Evolutionary conservation across 495 filamentous ascomycete genomes (phyloP), one percentile per base, ranked within the genome.

Genomic region (Halenospora varia): DNA sequence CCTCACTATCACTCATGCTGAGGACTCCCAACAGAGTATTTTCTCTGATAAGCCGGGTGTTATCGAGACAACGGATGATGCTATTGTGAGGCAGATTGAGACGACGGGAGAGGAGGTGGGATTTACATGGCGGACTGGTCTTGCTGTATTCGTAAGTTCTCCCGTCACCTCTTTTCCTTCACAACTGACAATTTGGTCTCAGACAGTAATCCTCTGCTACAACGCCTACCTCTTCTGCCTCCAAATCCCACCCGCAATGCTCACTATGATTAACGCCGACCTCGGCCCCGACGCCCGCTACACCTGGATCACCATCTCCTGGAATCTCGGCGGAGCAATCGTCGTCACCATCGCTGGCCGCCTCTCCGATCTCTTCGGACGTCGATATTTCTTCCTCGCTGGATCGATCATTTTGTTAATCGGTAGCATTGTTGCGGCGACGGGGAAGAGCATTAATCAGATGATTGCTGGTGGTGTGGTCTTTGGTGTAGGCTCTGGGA

Each of bases 381-480:
- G n/a, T n/a, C n/a, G n/a, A n/a, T n/a, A n/a, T n/a, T n/a, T n/a
- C n/a, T n/a, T n/a, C n/a, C n/a, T n/a, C n/a, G n/a, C n/a, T n/a
- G n/a, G n/a, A n/a, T n/a, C n/a, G n/a, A n/a, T n/a, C n/a, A n/a
- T n/a, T n/a, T n/a, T n/a, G n/a, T n/a, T n/a, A n/a, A n/a, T n/a
- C n/a, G n/a, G n/a, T n/a, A n/a, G n/a, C n/a, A n/a, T n/a, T n/a
- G 61, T 75, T 41, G 62, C 67, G 57, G 66, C 69, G 2, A 68
- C 63, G 1, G 71, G 70, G 2, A 66, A 70, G 48, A 65, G 60
- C 39, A 60, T 75, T 41, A 59, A 62, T 20, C 67, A 62, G 22
- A 52, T 75, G n/a, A 75, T 77, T 53, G 73, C 64, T 1, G 66
- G 45, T 24, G 56, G 56, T 3, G 56, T 35, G 10, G 26, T 59